These are phyloP conservation scores for Arabidopsis thaliana DNA, from an alignment of 345 rosid genomes.

Conservation along the genomic window DNA sequence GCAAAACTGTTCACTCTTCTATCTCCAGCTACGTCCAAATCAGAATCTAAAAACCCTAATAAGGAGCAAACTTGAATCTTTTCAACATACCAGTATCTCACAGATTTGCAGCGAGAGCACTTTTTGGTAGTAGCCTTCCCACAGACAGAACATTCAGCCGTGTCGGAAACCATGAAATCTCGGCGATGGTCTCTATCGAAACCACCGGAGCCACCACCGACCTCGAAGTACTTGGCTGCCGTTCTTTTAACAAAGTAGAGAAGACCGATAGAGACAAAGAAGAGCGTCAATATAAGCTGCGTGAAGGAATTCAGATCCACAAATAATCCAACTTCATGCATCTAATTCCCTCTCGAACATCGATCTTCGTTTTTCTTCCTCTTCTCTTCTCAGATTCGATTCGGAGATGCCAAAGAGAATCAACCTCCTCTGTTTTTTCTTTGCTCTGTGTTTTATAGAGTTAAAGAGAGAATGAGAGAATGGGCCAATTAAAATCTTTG, in stretches of 20 bases:
- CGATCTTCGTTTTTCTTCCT: constrained; percentile 31
- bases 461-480: not conserved
- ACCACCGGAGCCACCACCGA: constrained; percentile 61
- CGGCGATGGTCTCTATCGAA: constrained; percentile 53
- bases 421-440: constrained; percentile 6
- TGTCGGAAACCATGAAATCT: constrained; percentile 31
- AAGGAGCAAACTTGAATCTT: not conserved
- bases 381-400: constrained; percentile 30
- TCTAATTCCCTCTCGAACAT: constrained; percentile 50
- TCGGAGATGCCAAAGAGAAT: constrained; percentile 42
- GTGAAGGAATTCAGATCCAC: constrained; percentile 85
- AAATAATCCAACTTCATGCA: constrained; percentile 75
- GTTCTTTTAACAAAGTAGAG: constrained; percentile 71
- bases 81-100: constrained; percentile 56
- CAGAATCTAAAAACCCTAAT: constrained; percentile 16
- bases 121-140: constrained; percentile 46
- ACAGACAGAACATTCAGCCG: constrained; percentile 50
- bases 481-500: constrained; percentile 2
- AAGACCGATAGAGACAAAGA: constrained; percentile 57
- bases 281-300: constrained; percentile 59
- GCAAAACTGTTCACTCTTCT: not conserved
- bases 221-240: constrained; percentile 91
- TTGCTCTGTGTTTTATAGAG: constrained; percentile 8
- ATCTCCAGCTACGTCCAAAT: constrained; percentile 3
- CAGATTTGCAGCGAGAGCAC: constrained; percentile 72